These are phyloP conservation scores for Funneliformis caledonium DNA, from an alignment of 371 early-diverging fungal genomes.

Conservation along the genomic window DNA sequence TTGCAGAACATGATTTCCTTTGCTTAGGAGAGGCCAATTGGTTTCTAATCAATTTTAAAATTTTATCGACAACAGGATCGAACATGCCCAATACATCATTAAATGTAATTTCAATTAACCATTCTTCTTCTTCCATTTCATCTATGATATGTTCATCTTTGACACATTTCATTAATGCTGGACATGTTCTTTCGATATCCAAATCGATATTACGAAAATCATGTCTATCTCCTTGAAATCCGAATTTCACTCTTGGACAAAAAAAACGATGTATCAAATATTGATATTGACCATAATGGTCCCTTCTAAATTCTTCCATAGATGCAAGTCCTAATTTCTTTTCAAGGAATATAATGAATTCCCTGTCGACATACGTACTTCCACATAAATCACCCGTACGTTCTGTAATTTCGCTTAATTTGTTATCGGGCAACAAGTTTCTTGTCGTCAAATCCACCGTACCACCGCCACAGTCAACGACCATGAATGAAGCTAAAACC, in stretches of 20 bases:
- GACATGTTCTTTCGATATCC: conserved; percentile 24
- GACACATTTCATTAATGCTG: conserved; percentile 8
- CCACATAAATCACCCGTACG: conserved; percentile 36
- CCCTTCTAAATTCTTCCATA: neutral
- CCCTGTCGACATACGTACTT: conserved; percentile 26
- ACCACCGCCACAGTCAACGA: conserved; percentile 34
- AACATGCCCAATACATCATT: conserved; percentile 30
- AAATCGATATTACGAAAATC: neutral
- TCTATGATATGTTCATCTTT: neutral
- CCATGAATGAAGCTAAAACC: conserved; percentile 19
- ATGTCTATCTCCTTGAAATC: neutral
- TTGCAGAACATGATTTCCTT: neutral
- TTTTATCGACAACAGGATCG: conserved; percentile 12
- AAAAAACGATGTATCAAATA: conserved; percentile 20
- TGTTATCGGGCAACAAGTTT: neutral
- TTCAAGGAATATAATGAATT: conserved; percentile 18
- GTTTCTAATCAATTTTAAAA: conserved; percentile 14
- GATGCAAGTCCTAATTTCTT: conserved; percentile 3
- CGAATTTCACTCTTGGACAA: conserved; percentile 21
- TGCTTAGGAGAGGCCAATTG: neutral
- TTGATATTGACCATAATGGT: conserved; percentile 35
- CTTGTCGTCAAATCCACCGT: conserved; percentile 32
- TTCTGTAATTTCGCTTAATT: conserved; percentile 23
- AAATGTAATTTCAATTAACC: conserved; percentile 16
- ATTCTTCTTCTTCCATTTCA: conserved; percentile 16